These are phyloP conservation scores for Monilinia laxa DNA, from an alignment of 2,329 filamentous ascomycete species.

Conservation along the genomic window DNA sequence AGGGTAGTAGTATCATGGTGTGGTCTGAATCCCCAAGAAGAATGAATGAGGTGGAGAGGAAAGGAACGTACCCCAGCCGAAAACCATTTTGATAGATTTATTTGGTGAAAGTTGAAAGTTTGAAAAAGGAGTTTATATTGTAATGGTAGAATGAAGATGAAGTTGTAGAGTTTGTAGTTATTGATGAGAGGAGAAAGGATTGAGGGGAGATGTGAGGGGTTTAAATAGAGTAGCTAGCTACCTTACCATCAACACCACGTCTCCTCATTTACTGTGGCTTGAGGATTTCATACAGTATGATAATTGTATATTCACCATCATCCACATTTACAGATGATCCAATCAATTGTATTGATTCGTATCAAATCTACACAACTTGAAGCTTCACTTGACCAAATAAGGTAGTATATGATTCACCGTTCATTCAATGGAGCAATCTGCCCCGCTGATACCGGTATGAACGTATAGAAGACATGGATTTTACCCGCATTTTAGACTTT, in stretches of 20 bases:
- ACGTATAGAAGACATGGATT: not conserved
- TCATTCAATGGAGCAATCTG: not conserved
- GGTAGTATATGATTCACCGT: not conserved
- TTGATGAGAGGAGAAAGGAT: not conserved
- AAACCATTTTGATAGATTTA: conserved; percentile 35
- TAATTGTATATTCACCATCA: not conserved
- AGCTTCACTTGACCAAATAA: not conserved
- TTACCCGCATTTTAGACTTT: not conserved
- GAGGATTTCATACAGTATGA: not conserved
- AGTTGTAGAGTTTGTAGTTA: not conserved
- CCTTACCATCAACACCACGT: not conserved
- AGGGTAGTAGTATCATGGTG: not conserved
- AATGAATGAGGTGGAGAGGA: not conserved
- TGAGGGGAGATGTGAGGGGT: conserved; percentile 19
- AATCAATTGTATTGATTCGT: too few species aligned
- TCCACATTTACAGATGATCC: not conserved
- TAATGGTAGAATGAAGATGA: conserved; percentile 10
- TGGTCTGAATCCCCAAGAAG: not conserved
- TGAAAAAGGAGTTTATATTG: not conserved
- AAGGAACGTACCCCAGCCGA: conserved; percentile 35
- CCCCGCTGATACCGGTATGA: not conserved
- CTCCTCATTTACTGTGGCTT: not conserved
- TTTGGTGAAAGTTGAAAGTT: conserved; percentile 16
- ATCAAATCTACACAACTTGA: not conserved
- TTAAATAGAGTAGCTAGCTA: conserved; percentile 18